Evolutionary conservation across 495 filamentous ascomycete species (phyloP).

Genomic region (Terfezia claveryi): DNA sequence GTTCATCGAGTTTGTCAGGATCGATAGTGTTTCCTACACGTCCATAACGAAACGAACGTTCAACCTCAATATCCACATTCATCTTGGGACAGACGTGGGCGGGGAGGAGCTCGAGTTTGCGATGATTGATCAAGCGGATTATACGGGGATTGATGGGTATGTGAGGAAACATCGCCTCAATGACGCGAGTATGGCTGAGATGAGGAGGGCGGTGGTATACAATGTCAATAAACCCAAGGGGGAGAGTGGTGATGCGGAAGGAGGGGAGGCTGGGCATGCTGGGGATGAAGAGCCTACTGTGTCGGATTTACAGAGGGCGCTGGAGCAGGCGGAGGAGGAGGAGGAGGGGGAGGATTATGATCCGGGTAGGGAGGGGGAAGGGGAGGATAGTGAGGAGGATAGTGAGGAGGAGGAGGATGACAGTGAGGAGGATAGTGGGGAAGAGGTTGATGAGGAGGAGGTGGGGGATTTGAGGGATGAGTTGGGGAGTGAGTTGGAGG

Average conservation of each 20-base stretch:
- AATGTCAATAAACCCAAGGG: constrained; percentile 41
- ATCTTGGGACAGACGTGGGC: constrained; percentile 1
- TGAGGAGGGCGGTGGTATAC: constrained; percentile 54
- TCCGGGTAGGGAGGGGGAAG: constrained; percentile 44
- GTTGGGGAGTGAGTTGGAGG: constrained; percentile 19
- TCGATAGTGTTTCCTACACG: constrained; percentile 70
- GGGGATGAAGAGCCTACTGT: constrained; percentile 26
- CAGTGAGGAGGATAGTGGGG: constrained; percentile 27
- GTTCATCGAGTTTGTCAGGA: constrained; percentile 58
- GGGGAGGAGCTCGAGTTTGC: constrained; percentile 56
- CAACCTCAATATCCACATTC: constrained; percentile 59
- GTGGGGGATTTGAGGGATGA: constrained; percentile 23
- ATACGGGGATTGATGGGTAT: constrained; percentile 62
- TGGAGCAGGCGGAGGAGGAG: constrained; percentile 58
- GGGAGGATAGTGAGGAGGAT: constrained; percentile 27
- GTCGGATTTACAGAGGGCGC: constrained; percentile 42
- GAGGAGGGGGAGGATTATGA: constrained; percentile 67
- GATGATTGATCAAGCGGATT: constrained; percentile 76
- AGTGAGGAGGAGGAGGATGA: constrained; percentile 27
- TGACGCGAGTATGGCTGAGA: constrained; percentile 79
- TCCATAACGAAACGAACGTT: constrained; percentile 81
- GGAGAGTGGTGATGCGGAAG: constrained; percentile 27
- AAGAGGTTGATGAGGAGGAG: constrained; percentile 29
- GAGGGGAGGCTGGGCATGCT: constrained; percentile 27
- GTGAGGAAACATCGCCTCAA: constrained; percentile 61